Evolutionary conservation across 2,329 filamentous ascomycete species (phyloP).

Genomic region (Fusarium nurragi): DNA sequence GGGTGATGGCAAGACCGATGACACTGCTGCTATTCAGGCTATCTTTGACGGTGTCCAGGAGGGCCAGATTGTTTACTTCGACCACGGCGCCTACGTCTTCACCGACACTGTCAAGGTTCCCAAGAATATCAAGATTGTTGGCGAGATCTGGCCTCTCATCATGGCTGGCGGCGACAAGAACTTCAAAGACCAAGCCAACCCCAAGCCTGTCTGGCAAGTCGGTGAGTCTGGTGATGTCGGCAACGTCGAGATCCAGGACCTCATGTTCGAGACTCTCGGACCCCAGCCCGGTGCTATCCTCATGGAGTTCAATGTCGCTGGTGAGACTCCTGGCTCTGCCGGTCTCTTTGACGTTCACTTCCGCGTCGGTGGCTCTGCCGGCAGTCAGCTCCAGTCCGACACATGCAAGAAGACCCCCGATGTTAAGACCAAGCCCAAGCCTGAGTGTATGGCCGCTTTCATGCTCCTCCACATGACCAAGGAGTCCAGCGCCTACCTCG

Average conservation of each 20-base stretch:
- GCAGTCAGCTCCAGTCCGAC: conserved; percentile 82
- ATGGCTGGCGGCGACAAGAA: conserved; percentile 77
- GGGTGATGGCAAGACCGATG: conserved; percentile 88
- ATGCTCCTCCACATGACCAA: conserved; percentile 72
- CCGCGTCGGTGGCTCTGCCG: conserved; percentile 86
- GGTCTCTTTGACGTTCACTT: conserved; percentile 97
- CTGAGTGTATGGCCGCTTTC: conserved; percentile 78
- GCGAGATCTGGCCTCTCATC: conserved; percentile 91
- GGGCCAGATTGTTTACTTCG: conserved; percentile 76
- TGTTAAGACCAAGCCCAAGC: conserved; percentile 67
- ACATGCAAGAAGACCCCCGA: conserved; percentile 81
- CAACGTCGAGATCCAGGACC: conserved; percentile 85
- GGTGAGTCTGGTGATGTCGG: conserved; percentile 81
- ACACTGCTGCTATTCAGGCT: conserved; percentile 84
- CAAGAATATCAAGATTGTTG: conserved; percentile 85
- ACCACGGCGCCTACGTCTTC: conserved; percentile 77
- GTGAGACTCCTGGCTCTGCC: conserved; percentile 71
- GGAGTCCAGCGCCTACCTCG: conserved; percentile 77
- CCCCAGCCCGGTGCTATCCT: conserved; percentile 87
- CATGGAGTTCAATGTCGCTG: conserved; percentile 89
- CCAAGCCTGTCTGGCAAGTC: conserved; percentile 85
- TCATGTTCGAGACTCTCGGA: conserved; percentile 86
- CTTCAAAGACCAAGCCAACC: conserved; percentile 80
- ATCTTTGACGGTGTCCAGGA: conserved; percentile 74
- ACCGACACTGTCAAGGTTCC: conserved; percentile 76